Evolutionary conservation across 768 basidiomycete genomes (phyloP).

Genomic region (Rhizopogon vinicolor): DNA sequence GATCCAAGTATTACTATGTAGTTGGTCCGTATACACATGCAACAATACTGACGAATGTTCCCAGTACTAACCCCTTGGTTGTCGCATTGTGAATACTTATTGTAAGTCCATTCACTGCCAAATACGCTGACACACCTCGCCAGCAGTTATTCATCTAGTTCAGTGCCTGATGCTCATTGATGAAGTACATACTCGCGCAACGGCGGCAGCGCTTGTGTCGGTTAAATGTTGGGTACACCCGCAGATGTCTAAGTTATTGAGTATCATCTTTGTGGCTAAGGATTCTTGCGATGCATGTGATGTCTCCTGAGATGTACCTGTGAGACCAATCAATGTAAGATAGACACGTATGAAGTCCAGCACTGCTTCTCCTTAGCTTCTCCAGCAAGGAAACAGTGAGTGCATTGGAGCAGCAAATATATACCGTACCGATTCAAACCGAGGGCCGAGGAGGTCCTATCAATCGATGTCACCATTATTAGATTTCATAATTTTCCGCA

Average conservation of each 20-base stretch:
- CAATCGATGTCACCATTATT: slow-evolving; percentile 17
- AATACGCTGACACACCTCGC: too few species aligned
- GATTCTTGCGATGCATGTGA: slow-evolving; percentile 15
- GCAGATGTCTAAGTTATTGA: slow-evolving; percentile 31
- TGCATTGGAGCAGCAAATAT: background rate
- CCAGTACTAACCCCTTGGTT: too few species aligned
- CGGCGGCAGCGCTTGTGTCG: too few species aligned
- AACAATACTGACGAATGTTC: too few species aligned
- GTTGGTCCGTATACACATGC: background rate
- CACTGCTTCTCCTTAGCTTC: slow-evolving; percentile 37
- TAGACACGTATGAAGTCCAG: slow-evolving; percentile 37
- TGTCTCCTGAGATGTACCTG: slow-evolving; percentile 11
- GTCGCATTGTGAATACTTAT: too few species aligned
- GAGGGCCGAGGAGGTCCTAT: slow-evolving; percentile 32
- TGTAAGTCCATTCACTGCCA: too few species aligned
- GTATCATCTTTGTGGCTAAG: slow-evolving; percentile 40
- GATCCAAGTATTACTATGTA: too few species aligned
- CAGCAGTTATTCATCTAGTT: too few species aligned
- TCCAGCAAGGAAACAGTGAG: slow-evolving; percentile 35
- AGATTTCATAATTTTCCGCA: slow-evolving; percentile 19
- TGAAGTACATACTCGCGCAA: slow-evolving; percentile 19
- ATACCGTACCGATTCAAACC: slow-evolving; percentile 27
- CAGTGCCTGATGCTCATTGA: too few species aligned
- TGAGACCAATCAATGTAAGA: background rate
- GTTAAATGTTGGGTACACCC: slow-evolving; percentile 31